Conservation (phyloP, 2,329 filamentous ascomycete species). For the Arachnomyces sp. region DNA sequence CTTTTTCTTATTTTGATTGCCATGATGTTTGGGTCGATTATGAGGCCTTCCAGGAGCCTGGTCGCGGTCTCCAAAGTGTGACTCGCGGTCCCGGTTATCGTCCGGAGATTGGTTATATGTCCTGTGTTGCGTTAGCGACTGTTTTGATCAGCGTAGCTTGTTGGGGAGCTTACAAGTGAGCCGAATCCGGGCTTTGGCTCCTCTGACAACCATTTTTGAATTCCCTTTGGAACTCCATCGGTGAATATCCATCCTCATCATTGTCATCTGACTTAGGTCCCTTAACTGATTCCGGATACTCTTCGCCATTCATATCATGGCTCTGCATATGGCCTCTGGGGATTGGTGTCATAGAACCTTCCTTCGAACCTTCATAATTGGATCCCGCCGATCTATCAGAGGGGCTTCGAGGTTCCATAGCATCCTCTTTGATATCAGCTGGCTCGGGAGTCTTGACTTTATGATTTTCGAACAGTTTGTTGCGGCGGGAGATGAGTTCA, state of each 20-base stretch:
- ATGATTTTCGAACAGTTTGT: conserved; percentile 18
- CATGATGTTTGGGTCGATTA: no score
- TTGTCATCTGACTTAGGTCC: background rate
- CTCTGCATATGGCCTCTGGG: background rate
- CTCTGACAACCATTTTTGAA: background rate
- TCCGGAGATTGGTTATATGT: no score
- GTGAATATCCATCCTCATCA: background rate
- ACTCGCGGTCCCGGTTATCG: no score
- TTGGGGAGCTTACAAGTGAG: no score
- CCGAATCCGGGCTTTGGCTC: no score
- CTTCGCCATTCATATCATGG: background rate
- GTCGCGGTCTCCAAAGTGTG: no score
- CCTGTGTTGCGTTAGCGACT: no score
- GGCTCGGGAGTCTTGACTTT: conserved; percentile 18
- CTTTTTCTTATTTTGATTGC: no score
- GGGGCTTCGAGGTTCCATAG: background rate
- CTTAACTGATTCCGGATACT: background rate
- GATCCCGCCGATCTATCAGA: conserved; percentile 2
- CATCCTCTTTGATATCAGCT: conserved; percentile 5
- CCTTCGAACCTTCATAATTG: background rate
- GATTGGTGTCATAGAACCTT: background rate
- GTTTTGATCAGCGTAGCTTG: no score
- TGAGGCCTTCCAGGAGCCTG: no score
- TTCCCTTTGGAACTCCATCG: background rate
- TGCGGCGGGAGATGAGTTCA: conserved; percentile 35